Conservation (phyloP, 805 yeast genomes). For the Yueomyces sinensis region DNA sequence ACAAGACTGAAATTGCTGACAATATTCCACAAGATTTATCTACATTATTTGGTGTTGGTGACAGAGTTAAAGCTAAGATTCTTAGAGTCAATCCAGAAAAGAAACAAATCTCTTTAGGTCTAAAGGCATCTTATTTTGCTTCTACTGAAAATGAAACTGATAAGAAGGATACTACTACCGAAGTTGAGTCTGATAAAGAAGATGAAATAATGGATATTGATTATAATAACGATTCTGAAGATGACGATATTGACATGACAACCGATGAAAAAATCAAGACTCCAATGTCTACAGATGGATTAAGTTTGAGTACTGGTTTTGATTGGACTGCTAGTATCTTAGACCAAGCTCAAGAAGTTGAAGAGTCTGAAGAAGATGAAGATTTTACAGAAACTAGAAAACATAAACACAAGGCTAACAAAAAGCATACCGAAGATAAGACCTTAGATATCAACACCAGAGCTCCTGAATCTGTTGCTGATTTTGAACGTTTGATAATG, state of each 20-base stretch:
- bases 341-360: slow-evolving; percentile 58
- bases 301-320: slow-evolving; percentile 68
- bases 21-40: slow-evolving; percentile 39
- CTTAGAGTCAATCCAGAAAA: slow-evolving; percentile 48
- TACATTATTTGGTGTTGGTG: slow-evolving; percentile 75
- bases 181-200: slow-evolving; percentile 11
- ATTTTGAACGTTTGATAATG: slow-evolving; percentile 81
- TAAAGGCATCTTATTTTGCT: slow-evolving; percentile 84
- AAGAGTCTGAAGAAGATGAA: slow-evolving; percentile 43
- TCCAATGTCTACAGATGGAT: slow-evolving; percentile 33
- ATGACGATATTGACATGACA: slow-evolving; percentile 24
- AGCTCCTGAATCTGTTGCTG: slow-evolving; percentile 84
- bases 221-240: slow-evolving; percentile 22
- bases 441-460: slow-evolving; percentile 75
- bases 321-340: slow-evolving; percentile 92
- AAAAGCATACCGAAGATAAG: slow-evolving; percentile 47
- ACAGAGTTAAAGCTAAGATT: slow-evolving; percentile 75
- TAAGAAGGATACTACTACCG: slow-evolving; percentile 8
- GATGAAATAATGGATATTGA: slow-evolving; percentile 19
- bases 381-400: slow-evolving; percentile 31
- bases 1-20: slow-evolving; percentile 72
- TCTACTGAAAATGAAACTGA: slow-evolving; percentile 20
- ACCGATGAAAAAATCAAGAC: slow-evolving; percentile 12
- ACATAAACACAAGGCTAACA: slow-evolving; percentile 35
- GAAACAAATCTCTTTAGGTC: slow-evolving; percentile 73